Conservation (phyloP, 306 rosid species). For the Oemleria cerasiformis region DNA sequence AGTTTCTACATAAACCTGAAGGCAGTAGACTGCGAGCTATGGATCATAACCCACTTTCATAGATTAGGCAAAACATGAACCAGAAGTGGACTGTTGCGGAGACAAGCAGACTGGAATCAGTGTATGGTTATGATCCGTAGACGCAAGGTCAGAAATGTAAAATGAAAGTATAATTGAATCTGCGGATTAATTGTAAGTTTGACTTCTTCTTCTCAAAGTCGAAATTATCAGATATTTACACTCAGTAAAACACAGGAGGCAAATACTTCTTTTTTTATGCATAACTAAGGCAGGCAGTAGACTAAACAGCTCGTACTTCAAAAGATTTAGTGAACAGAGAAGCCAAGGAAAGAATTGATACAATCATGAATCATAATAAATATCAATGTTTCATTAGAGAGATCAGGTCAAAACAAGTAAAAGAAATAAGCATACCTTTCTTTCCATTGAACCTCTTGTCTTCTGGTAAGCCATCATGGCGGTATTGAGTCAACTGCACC, state of each 20-base stretch:
- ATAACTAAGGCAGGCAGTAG: neutral
- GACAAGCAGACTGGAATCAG: neutral
- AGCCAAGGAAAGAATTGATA: slow-evolving; percentile 2
- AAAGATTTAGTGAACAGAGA: neutral
- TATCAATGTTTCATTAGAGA: neutral
- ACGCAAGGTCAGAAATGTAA: neutral
- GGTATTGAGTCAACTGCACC: slow-evolving; percentile 77
- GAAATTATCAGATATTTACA: neutral
- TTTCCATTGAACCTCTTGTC: slow-evolving; percentile 82
- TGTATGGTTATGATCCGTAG: neutral
- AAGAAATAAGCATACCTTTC: slow-evolving; percentile 53
- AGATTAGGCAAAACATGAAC: neutral
- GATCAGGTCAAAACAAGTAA: neutral
- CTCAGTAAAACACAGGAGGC: neutral
- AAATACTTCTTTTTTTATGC: neutral
- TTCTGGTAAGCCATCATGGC: slow-evolving; percentile 71
- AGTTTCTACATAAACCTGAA: neutral
- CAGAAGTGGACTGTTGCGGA: neutral
- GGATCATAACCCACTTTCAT: neutral
- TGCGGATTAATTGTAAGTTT: neutral
- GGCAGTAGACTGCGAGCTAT: neutral
- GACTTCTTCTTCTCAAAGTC: neutral
- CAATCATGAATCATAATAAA: neutral
- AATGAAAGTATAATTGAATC: neutral
- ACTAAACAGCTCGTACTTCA: neutral